Evolutionary conservation across 2,329 filamentous ascomycete genomes (phyloP).

Genomic region (Trichophyton mentagrophytes): DNA sequence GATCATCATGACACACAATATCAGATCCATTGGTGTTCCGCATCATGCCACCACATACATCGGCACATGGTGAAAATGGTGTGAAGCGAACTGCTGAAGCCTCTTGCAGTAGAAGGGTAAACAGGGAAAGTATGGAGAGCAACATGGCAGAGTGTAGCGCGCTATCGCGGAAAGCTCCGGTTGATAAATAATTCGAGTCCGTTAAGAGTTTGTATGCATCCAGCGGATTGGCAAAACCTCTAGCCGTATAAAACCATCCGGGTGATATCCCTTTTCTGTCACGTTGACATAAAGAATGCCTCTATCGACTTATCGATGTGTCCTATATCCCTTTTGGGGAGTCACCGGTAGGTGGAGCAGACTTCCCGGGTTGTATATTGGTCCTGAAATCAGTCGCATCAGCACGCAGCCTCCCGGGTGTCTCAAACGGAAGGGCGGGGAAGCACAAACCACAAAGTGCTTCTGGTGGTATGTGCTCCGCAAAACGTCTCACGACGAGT

Average conservation of each 20-base stretch:
- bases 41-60: constrained; percentile 19
- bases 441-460: not conserved
- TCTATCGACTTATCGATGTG: not conserved
- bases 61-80: constrained; percentile 27
- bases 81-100: constrained; percentile 22
- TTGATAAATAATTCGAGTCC: not conserved
- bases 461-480: not conserved
- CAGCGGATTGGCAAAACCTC: not conserved
- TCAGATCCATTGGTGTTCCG: constrained; percentile 30
- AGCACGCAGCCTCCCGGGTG: not conserved
- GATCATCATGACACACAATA: constrained; percentile 30
- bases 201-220: not conserved
- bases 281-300: not conserved
- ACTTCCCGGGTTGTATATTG: not conserved
- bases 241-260: not conserved
- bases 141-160: not conserved
- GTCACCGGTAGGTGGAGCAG: not conserved
- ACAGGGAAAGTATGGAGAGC: not conserved
- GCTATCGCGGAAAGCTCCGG: not conserved
- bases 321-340: not conserved
- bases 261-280: not conserved
- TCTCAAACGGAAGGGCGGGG: not conserved
- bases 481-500: not conserved
- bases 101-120: not conserved
- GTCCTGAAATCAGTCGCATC: not conserved